These are phyloP conservation scores for Aspergillus egyptiacus DNA, from an alignment of 495 filamentous ascomycete genomes.

Conservation along the genomic window DNA sequence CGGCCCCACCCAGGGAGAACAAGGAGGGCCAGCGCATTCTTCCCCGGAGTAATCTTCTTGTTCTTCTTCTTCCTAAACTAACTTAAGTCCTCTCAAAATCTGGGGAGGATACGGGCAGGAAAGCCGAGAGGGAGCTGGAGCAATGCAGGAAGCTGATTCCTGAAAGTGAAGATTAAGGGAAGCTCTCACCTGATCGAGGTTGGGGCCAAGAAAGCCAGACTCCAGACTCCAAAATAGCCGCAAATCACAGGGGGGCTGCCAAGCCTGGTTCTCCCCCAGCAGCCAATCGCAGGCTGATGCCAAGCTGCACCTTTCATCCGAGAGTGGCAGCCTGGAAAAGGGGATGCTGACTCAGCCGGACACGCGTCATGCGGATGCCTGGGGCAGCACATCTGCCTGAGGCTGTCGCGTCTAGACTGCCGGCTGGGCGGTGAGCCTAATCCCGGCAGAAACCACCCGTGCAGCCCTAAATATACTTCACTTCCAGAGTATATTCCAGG, in stretches of 20 bases:
- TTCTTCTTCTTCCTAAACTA: no score
- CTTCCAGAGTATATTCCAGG: no score
- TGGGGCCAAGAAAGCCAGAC: no score
- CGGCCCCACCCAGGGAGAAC: slow-evolving; percentile 12
- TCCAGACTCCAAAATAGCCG: slow-evolving; percentile 12
- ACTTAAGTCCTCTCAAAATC: neutral
- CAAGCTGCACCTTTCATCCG: no score
- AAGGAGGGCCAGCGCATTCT: slow-evolving; percentile 13
- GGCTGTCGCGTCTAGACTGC: no score
- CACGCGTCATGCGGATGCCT: neutral
- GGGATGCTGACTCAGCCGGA: slow-evolving; percentile 4
- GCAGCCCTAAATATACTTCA: no score
- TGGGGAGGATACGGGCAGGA: neutral
- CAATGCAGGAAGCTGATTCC: neutral
- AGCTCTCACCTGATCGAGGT: slow-evolving; percentile 5
- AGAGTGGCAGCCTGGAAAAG: neutral
- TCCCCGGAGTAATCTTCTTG: neutral
- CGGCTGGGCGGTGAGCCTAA: no score
- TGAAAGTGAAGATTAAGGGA: slow-evolving; percentile 6
- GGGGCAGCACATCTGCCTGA: no score
- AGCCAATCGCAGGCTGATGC: no score
- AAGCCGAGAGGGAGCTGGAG: neutral
- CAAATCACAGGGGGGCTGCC: slow-evolving; percentile 13
- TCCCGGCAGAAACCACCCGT: no score
- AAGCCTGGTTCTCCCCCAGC: slow-evolving; percentile 7